Conservation (phyloP, 2,329 filamentous ascomycete genomes). For the Incumbomyces lentus region DNA sequence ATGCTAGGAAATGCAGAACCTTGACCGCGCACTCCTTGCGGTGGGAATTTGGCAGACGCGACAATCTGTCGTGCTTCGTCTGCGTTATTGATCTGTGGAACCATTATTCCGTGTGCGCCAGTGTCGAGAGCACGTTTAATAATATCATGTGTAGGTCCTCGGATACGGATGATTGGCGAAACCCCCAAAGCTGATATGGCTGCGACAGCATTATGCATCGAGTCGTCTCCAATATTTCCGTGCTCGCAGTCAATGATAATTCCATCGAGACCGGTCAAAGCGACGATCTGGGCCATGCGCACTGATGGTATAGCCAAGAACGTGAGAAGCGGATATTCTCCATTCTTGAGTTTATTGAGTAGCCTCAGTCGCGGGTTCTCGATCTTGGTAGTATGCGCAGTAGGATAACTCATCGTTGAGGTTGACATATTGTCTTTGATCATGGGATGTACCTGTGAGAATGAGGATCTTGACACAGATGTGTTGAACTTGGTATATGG, state of each 20-base stretch:
- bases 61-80: slow-evolving; percentile 19
- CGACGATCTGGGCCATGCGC: slow-evolving; percentile 44
- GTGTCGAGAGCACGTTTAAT: slow-evolving; percentile 28
- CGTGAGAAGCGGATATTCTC: slow-evolving; percentile 37
- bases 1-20: background rate
- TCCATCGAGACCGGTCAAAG: slow-evolving; percentile 40
- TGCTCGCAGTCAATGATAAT: slow-evolving; percentile 21
- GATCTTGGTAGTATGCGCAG: slow-evolving; percentile 25
- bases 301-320: slow-evolving; percentile 41
- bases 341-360: slow-evolving; percentile 34
- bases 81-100: slow-evolving; percentile 21
- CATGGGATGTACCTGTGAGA: background rate
- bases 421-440: slow-evolving; percentile 4
- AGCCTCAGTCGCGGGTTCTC: slow-evolving; percentile 34
- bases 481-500: too few species aligned
- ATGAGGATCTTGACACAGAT: too few species aligned
- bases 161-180: slow-evolving; percentile 28
- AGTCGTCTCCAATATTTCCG: slow-evolving; percentile 17
- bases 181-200: slow-evolving; percentile 29
- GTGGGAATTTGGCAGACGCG: slow-evolving; percentile 24
- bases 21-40: slow-evolving; percentile 23
- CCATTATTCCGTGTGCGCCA: slow-evolving; percentile 30
- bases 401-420: slow-evolving; percentile 19
- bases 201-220: slow-evolving; percentile 18
- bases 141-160: slow-evolving; percentile 21